Percentiles rank a stretch among this genome's conserved stretches.
Evolutionary conservation across 1,284 basidiomycete genomes (phyloP).

Genomic region (Exobasidium cylindrosporum): DNA sequence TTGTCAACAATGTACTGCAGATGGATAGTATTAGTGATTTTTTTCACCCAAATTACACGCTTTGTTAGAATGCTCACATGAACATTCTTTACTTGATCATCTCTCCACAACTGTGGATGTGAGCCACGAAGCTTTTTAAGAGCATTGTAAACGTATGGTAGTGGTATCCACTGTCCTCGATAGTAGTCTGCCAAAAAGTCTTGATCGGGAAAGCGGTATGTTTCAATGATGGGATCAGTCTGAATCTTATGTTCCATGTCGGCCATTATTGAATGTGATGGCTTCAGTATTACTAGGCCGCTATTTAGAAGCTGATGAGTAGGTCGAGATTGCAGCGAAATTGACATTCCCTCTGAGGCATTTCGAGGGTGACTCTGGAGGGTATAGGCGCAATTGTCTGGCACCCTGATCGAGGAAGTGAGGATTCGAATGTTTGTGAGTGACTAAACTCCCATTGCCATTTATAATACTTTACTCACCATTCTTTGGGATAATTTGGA

Average conservation of each 20-base stretch:
- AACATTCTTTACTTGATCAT: constrained; percentile 65
- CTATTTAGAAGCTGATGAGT: constrained; percentile 80
- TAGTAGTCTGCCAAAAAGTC: constrained; percentile 78
- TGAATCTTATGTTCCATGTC: constrained; percentile 65
- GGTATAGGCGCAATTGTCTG: constrained; percentile 81
- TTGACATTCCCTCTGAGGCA: constrained; percentile 59
- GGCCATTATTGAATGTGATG: constrained; percentile 61
- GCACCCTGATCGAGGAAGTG: constrained; percentile 64
- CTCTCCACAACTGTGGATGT: constrained; percentile 71
- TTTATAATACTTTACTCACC: constrained; percentile 62
- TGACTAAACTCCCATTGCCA: neutral
- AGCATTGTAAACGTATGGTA: constrained; percentile 81
- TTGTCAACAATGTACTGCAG: constrained; percentile 46
- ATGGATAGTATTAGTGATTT: neutral
- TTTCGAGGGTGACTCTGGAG: constrained; percentile 57
- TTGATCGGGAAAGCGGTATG: constrained; percentile 84
- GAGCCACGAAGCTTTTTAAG: constrained; percentile 72
- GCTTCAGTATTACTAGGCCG: constrained; percentile 81
- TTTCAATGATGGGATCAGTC: constrained; percentile 67
- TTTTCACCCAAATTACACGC: constrained; percentile 40
- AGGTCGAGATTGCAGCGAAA: constrained; percentile 62
- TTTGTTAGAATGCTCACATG: constrained; percentile 41
- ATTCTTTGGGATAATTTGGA: constrained; percentile 80
- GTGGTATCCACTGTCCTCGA: constrained; percentile 63
- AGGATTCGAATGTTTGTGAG: neutral